phyloP scores from a whole-genome alignment of 768 basidiomycete genomes.

The Phylloporus sp. region DNA sequence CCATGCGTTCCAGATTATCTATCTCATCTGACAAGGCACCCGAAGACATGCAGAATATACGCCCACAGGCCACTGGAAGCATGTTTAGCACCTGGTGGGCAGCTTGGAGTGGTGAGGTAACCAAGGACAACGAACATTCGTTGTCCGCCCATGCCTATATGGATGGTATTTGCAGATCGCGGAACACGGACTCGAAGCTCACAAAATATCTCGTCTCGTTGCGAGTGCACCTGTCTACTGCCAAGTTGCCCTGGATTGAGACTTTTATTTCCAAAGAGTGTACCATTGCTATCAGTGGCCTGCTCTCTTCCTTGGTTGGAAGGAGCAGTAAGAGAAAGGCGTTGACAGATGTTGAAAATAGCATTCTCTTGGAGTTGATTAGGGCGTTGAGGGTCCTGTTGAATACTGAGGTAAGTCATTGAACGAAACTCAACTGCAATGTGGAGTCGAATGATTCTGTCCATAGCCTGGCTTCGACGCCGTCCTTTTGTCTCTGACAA shows the following conservation, averaged over 20 bases:
- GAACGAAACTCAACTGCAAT: not conserved
- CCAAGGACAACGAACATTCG: constrained; percentile 34
- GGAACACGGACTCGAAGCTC: constrained; percentile 54
- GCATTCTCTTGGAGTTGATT: constrained; percentile 66
- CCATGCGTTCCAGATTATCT: constrained; percentile 19
- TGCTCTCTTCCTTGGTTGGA: constrained; percentile 60
- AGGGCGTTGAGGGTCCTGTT: constrained; percentile 79
- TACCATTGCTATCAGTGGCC: constrained; percentile 52
- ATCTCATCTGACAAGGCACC: constrained; percentile 27
- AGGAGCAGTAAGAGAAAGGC: constrained; percentile 61
- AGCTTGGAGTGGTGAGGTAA: constrained; percentile 53
- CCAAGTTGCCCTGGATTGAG: constrained; percentile 71
- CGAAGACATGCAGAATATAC: constrained; percentile 37
- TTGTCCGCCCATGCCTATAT: constrained; percentile 62
- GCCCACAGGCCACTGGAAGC: constrained; percentile 70
- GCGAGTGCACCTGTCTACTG: constrained; percentile 83
- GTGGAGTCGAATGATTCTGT: not conserved
- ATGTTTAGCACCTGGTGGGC: constrained; percentile 77
- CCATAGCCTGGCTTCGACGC: constrained; percentile 66
- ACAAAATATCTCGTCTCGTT: constrained; percentile 77
- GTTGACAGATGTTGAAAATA: constrained; percentile 63
- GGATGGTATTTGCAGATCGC: constrained; percentile 53
- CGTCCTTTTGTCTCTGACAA: constrained; percentile 57
- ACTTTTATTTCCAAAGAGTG: constrained; percentile 68
- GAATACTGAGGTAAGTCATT: constrained; percentile 68